These are phyloP conservation scores for Aegle marmelos DNA, from an alignment of 345 rosid species.

Conservation along the genomic window DNA sequence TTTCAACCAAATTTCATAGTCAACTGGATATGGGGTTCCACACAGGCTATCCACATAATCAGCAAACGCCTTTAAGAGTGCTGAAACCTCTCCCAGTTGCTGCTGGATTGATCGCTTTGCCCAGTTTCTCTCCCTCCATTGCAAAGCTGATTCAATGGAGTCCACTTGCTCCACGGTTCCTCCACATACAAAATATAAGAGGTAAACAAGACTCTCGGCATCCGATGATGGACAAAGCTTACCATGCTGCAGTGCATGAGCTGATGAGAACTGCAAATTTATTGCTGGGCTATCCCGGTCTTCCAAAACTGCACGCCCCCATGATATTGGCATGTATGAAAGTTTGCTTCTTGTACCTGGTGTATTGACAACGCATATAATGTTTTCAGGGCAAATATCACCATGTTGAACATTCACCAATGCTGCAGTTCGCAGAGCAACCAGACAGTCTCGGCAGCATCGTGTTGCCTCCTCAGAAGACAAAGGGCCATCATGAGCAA, in stretches of 20 bases:
- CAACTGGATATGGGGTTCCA: constrained; percentile 67
- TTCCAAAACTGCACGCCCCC: constrained; percentile 71
- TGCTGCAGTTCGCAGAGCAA: constrained; percentile 49
- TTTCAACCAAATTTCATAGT: constrained; percentile 56
- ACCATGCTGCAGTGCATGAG: constrained; percentile 63
- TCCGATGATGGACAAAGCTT: constrained; percentile 67
- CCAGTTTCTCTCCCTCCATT: constrained; percentile 71
- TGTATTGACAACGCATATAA: constrained; percentile 33
- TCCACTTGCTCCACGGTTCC: constrained; percentile 53
- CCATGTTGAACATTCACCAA: constrained; percentile 58
- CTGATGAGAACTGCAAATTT: constrained; percentile 59
- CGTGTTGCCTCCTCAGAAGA: constrained; percentile 45
- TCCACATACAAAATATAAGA: constrained; percentile 46
- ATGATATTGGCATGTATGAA: constrained; percentile 37
- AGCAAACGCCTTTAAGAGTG: constrained; percentile 62
- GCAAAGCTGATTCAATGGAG: constrained; percentile 64
- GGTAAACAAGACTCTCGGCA: constrained; percentile 59
- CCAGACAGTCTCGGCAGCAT: constrained; percentile 57
- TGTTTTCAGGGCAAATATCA: constrained; percentile 58
- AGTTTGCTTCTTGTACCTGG: constrained; percentile 22
- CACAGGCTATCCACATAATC: constrained; percentile 72
- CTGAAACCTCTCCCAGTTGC: constrained; percentile 53
- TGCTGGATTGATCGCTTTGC: constrained; percentile 49
- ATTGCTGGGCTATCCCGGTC: constrained; percentile 59
- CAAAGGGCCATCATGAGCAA: constrained; percentile 41